Base-by-base conservation (phyloP, 345 rosid species). In the Dimocarpus longan region DNA sequence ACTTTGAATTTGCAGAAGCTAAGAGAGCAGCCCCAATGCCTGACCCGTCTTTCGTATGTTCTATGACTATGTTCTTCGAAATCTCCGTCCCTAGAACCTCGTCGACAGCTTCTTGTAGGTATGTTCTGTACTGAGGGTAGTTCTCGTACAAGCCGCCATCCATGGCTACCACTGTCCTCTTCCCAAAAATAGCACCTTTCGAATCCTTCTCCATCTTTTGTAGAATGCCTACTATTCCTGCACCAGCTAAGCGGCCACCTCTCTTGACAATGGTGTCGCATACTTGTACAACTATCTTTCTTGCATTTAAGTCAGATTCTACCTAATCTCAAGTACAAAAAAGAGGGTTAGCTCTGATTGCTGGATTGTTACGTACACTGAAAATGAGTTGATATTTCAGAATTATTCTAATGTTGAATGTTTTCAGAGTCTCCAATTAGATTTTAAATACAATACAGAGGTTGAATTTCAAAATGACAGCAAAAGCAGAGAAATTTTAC, bases 1-100 rank as follows among this genome's bases (percentile, higher is more conserved):
- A 90, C 84, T 79, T 89, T 24, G 97, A 91, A 87, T 91, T 91
- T 60, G 96, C 78, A 10, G 97, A 93, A 43, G 98, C 98, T 88
- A 93, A 76, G 32, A 93, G 89, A 68, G 97, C 97, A 69, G 98
- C 98, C 28, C 98, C 98, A 2, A 93, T 88, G 5, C 98, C 98
- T 10, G 98, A 93, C 9, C 95, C 93, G 10, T 95, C 98, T 88
- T 93, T 91, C 0, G 95, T 88, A 76, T 89, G 94, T 56, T 92
- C 93, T 21, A 93, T 87, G 37, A 79, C 85, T 69, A 92, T 80
- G 44, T 90, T 85, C 68, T 81, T 81, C 28, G 95, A 89, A 75
- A 74, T 79, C 56, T 91, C 86, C 1, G 75, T 59, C 6, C 94
- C 95, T 12, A 95, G 87, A 80, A 95, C 91, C 83, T 95, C 95